Conservation (phyloP, 257 asterid genomes). For the Penstemon barbatus region DNA sequence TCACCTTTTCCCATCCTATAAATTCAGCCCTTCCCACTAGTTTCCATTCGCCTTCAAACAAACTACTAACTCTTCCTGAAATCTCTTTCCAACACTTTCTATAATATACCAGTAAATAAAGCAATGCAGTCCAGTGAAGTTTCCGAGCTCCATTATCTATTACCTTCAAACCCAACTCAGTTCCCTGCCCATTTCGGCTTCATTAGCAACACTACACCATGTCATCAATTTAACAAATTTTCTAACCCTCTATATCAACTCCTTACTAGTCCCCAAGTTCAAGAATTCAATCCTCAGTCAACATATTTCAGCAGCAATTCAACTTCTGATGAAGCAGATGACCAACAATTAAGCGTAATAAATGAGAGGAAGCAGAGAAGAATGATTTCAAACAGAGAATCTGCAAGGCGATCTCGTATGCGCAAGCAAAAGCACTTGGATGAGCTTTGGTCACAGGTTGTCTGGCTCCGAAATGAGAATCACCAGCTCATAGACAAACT, state of each 20-base stretch:
- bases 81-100: slow-evolving; percentile 25
- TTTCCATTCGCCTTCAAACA: slow-evolving; percentile 47
- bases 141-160: slow-evolving; percentile 52
- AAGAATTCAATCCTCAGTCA: slow-evolving; percentile 57
- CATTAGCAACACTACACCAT: slow-evolving; percentile 34
- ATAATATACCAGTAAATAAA: slow-evolving; percentile 6
- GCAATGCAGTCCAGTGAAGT: slow-evolving; percentile 71
- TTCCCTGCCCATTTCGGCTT: slow-evolving; percentile 46
- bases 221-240: slow-evolving; percentile 40
- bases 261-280: slow-evolving; percentile 52
- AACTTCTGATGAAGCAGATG: slow-evolving; percentile 89
- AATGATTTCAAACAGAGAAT: slow-evolving; percentile 88
- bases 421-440: slow-evolving; percentile 87
- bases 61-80: slow-evolving; percentile 25
- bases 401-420: slow-evolving; percentile 91
- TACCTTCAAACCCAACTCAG: slow-evolving; percentile 54
- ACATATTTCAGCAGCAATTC: slow-evolving; percentile 75
- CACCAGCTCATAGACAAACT: slow-evolving; percentile 68
- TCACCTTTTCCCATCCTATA: slow-evolving; percentile 53
- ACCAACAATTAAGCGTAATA: slow-evolving; percentile 61
- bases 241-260: slow-evolving; percentile 51
- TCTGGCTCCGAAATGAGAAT: slow-evolving; percentile 79
- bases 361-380: slow-evolving; percentile 83
- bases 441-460: slow-evolving; percentile 89
- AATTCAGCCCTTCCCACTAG: slow-evolving; percentile 46